Evolutionary conservation across 1,284 basidiomycete species (phyloP).

Genomic region (Cutaneotrichosporon dermatis): DNA sequence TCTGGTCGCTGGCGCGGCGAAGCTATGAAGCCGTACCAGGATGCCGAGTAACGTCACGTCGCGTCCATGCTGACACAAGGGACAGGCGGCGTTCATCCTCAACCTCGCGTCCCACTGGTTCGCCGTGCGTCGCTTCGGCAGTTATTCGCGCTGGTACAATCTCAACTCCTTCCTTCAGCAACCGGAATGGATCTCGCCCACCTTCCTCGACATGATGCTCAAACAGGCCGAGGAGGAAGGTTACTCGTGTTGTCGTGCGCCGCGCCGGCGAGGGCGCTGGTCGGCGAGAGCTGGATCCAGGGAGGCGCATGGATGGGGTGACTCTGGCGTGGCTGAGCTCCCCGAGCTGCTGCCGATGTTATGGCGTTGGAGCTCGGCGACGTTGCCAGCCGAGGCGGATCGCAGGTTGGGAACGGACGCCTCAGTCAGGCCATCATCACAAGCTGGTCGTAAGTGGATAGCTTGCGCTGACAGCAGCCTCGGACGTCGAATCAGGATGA

Average conservation of each 20-base stretch:
- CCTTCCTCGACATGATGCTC: constrained; percentile 78
- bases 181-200: constrained; percentile 78
- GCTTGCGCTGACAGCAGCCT: constrained; percentile 15
- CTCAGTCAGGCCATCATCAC: not conserved
- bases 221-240: constrained; percentile 83
- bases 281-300: constrained; percentile 14
- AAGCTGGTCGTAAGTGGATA: constrained; percentile 19
- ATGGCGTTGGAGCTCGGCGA: constrained; percentile 42
- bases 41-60: constrained; percentile 66
- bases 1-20: constrained; percentile 81
- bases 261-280: constrained; percentile 25
- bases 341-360: constrained; percentile 41
- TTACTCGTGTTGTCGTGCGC: constrained; percentile 79
- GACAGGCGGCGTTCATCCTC: constrained; percentile 80
- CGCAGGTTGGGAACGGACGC: not conserved
- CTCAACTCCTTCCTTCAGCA: constrained; percentile 69
- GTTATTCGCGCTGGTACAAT: constrained; percentile 74
- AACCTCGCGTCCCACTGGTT: constrained; percentile 87
- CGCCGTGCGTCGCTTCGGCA: constrained; percentile 69
- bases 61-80: constrained; percentile 49
- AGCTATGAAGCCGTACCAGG: constrained; percentile 70
- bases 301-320: constrained; percentile 40
- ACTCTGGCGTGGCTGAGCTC: constrained; percentile 39
- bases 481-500: constrained; percentile 14
- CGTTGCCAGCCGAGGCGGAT: constrained; percentile 25